These are phyloP conservation scores for Mycena metata DNA, from an alignment of 768 basidiomycete species.

Conservation along the genomic window DNA sequence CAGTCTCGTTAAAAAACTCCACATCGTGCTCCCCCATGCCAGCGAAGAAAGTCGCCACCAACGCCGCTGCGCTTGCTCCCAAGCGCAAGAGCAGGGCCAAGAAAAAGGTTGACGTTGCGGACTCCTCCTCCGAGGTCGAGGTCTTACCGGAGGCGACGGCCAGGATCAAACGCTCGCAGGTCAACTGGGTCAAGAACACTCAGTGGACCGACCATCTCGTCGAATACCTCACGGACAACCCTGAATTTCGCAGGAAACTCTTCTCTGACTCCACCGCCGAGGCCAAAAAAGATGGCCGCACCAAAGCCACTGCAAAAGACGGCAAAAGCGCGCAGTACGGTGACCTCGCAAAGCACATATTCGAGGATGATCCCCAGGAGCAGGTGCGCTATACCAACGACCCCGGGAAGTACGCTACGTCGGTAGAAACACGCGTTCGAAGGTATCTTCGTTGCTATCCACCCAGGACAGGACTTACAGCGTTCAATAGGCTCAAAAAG, in stretches of 20 bases:
- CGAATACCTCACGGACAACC: conserved; percentile 35
- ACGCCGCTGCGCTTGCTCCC: too few species aligned
- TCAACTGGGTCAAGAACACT: conserved; percentile 10
- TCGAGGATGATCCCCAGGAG: background rate
- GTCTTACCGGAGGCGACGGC: too few species aligned
- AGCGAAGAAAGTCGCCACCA: too few species aligned
- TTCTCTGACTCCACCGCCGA: conserved; percentile 20
- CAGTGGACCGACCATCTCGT: conserved; percentile 6
- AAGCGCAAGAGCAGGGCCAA: too few species aligned
- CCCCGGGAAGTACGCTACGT: background rate
- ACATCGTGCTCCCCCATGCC: background rate
- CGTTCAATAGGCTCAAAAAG: conserved; percentile 13
- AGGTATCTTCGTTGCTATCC: background rate
- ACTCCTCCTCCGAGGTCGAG: background rate
- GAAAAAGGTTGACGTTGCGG: background rate
- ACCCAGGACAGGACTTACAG: background rate
- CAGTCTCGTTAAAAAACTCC: background rate
- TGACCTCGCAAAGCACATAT: conserved; percentile 17
- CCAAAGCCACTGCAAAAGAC: conserved; percentile 6
- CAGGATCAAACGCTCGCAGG: background rate
- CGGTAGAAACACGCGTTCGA: conserved; percentile 14
- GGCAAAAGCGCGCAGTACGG: conserved; percentile 11
- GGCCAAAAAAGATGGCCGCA: conserved; percentile 11
- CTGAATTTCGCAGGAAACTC: conserved; percentile 2
- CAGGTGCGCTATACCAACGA: conserved; percentile 5